Evolutionary conservation across 345 rosid species (phyloP).

Genomic region (Punica granatum): DNA sequence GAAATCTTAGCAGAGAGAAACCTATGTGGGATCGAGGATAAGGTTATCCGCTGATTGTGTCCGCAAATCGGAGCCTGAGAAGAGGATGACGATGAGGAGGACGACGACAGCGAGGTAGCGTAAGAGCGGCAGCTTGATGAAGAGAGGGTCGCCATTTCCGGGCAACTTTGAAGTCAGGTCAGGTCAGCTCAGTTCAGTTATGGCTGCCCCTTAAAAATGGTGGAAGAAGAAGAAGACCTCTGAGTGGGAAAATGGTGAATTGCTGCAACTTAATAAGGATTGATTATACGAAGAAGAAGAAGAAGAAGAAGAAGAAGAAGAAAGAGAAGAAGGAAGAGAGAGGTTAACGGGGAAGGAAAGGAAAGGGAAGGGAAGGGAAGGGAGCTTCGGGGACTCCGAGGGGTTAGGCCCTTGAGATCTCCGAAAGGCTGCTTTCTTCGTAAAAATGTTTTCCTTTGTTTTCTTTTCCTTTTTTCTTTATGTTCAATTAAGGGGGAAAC

Average conservation of each 20-base stretch:
- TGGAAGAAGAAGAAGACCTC: background rate
- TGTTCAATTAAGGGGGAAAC: background rate
- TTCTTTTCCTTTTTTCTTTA: background rate
- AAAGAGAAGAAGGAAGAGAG: background rate
- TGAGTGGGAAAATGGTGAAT: background rate
- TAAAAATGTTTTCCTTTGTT: too few relatives aligned
- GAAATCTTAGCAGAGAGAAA: constrained; percentile 35
- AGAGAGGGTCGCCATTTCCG: constrained; percentile 51
- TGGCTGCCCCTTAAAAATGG: background rate
- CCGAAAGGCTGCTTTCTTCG: constrained; percentile 50
- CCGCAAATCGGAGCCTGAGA: constrained; percentile 14
- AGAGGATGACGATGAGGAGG: constrained; percentile 8
- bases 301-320: background rate
- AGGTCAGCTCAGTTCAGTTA: background rate
- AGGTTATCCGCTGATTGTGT: constrained; percentile 22
- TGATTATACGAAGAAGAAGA: background rate
- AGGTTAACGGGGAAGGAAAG: too few relatives aligned
- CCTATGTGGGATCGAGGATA: constrained; percentile 19
- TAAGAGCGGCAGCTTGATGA: constrained; percentile 34
- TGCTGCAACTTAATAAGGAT: background rate
- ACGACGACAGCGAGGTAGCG: constrained; percentile 25
- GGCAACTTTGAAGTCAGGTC: background rate
- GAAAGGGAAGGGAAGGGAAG: constrained; percentile 5
- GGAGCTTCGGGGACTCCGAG: constrained; percentile 57
- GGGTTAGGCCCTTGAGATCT: constrained; percentile 59